Base-by-base conservation (phyloP, 495 filamentous ascomycete genomes). In the Cladorrhinum samala region DNA sequence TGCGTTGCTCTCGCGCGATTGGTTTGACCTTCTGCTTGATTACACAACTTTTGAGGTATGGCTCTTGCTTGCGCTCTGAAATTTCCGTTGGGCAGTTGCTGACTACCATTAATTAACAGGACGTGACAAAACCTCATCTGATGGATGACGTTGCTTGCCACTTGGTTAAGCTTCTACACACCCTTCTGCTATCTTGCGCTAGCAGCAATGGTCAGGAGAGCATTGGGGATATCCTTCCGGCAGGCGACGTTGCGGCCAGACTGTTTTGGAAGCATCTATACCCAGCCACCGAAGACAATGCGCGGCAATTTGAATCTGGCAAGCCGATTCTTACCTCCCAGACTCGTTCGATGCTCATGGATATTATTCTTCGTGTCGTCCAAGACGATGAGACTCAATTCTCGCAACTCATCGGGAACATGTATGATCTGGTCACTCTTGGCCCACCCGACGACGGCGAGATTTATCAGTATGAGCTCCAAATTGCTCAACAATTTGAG, bases 241-340 rank as follows among this genome's bases (percentile, higher is more conserved):
- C 23, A n/a, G 46, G 9, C 6, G 66, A 68, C 4, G 73, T 90
- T 39, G 76, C 79, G 16, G 77, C 78, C 46, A 70, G 69, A 13
- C 66, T 93, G 14, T 85, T 91, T 58, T 77, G 71, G 54, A 80
- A 73, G 39, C 85, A 87, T 57, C 77, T 95, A 1, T 92, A 90
- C 59, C 86, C 72, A 1, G 64, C 83, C 0, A 77, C 77, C 7
- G 67, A 84, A 19, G 72, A 79, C 2, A 52, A 61, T 23, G 50
- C 13, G 3, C 17, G 54, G 20, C 64, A 65, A 7, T 53, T 50
- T 0, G 48, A 58, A 13, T 59, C 59, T 17, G 60, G 48, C 24
- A 71, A 50, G 21, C 68, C 68, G 39, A 72, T 69, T 73, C 81
- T 60, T 58, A 82, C 59, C 13, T 18, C 75, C 75, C 49, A 78